A percentile compares a stretch with the other conserved stretches of the same genome.
Conservation (phyloP, 1,139 yeast species). For the Zygoascus hellenicus region DNA sequence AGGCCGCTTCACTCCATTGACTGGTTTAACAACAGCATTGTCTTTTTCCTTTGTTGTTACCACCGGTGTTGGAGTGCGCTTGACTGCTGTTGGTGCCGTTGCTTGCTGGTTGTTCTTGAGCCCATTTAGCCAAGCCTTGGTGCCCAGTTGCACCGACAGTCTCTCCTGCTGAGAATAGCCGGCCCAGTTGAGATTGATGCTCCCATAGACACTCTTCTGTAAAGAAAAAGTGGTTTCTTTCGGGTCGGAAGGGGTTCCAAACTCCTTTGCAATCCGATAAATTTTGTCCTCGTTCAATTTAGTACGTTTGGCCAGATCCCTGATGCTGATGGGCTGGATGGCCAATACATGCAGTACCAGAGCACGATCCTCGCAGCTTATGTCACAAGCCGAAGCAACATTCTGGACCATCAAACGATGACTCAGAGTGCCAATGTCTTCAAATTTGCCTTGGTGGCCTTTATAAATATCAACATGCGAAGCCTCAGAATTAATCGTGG, state of each 20-base stretch:
- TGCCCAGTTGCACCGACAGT: constrained; percentile 6
- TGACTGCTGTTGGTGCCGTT: background rate
- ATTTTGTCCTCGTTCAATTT: constrained; percentile 4
- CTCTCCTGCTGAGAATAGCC: constrained; percentile 9
- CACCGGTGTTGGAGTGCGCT: background rate
- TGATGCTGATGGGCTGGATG: constrained; percentile 3
- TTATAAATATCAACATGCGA: constrained; percentile 13
- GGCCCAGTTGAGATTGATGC: constrained; percentile 7
- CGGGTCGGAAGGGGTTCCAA: constrained; percentile 5
- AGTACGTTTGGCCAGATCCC: background rate
- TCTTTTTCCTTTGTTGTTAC: background rate
- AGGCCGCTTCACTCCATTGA: constrained; percentile 1
- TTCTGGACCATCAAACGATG: constrained; percentile 9
- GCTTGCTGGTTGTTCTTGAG: background rate
- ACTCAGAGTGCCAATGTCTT: constrained; percentile 5
- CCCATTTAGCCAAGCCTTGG: constrained; percentile 3
- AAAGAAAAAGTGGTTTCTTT: background rate
- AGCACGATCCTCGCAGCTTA: constrained; percentile 4
- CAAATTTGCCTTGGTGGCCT: constrained; percentile 2
- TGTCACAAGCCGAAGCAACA: constrained; percentile 1
- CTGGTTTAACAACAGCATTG: background rate
- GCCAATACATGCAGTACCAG: constrained; percentile 8
- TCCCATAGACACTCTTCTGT: background rate
- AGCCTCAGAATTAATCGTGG: constrained; percentile 8
- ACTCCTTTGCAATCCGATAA: background rate